These are phyloP conservation scores for Petasospora fabianii DNA, from an alignment of 1,139 yeast species.

Conservation along the genomic window DNA sequence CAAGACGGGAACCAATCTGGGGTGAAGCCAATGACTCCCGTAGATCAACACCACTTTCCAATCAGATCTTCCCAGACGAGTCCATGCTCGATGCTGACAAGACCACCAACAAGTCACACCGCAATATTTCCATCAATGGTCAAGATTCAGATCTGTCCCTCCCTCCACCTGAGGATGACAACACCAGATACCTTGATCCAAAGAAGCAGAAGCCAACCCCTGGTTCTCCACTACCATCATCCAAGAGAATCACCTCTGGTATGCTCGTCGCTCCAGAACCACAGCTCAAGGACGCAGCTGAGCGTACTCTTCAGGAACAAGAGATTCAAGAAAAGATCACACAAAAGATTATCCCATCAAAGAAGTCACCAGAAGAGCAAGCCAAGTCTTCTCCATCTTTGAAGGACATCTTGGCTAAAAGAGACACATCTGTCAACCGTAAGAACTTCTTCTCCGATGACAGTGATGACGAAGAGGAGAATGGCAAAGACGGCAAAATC, in stretches of 20 bases:
- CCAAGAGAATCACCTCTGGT: slow-evolving; percentile 61
- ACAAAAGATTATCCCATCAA: slow-evolving; percentile 23
- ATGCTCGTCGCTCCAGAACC: slow-evolving; percentile 50
- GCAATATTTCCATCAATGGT: slow-evolving; percentile 20
- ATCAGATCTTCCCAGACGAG: slow-evolving; percentile 35
- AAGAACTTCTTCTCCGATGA: slow-evolving; percentile 18
- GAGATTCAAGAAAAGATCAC: slow-evolving; percentile 26
- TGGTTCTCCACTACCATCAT: slow-evolving; percentile 29
- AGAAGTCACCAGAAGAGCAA: slow-evolving; percentile 10
- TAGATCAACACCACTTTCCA: slow-evolving; percentile 35
- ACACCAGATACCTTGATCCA: slow-evolving; percentile 22
- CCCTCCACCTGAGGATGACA: slow-evolving; percentile 27
- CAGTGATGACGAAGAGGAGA: slow-evolving; percentile 1
- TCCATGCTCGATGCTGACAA: slow-evolving; percentile 14
- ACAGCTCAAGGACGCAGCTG: slow-evolving; percentile 36
- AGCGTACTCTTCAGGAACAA: slow-evolving; percentile 28
- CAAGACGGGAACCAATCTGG: slow-evolving; percentile 11
- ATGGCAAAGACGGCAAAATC: neutral
- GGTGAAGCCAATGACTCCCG: slow-evolving; percentile 18
- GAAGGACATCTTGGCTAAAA: slow-evolving; percentile 7
- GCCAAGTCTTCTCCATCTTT: slow-evolving; percentile 4
- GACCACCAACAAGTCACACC: slow-evolving; percentile 10
- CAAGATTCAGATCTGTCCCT: slow-evolving; percentile 24
- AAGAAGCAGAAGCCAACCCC: slow-evolving; percentile 20
- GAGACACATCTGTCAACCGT: slow-evolving; percentile 2